A percentile compares a stretch with the other conserved stretches of the same genome.
Conservation (phyloP, 78 protist genomes). For the Tieghemostelium lacteum region DNA sequence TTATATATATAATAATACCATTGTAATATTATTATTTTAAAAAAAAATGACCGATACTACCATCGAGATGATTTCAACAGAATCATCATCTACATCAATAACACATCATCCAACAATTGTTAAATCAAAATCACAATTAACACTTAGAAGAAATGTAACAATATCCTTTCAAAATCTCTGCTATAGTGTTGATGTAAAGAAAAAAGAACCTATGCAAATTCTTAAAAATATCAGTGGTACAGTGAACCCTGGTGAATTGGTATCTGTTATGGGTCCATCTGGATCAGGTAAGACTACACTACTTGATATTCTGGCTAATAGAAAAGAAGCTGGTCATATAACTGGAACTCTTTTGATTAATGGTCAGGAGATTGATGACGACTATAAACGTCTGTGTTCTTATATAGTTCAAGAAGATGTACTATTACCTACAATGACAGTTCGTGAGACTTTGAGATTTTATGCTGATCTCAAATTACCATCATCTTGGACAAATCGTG, state of each 20-base stretch:
- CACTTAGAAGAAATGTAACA: neutral
- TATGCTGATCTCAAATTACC: conserved; percentile 62
- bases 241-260: conserved; percentile 61
- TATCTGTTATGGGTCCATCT: conserved; percentile 73
- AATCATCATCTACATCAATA: too few species aligned
- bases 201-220: conserved; percentile 40
- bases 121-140: neutral
- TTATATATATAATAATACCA: too few species aligned
- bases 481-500: neutral
- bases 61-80: neutral
- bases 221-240: conserved; percentile 54
- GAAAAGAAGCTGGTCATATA: conserved; percentile 43
- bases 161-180: neutral
- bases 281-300: conserved; percentile 76
- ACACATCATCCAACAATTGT: neutral
- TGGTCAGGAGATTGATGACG: neutral
- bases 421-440: conserved; percentile 40
- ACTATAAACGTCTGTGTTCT: neutral
- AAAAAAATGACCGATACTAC: neutral
- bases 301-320: conserved; percentile 70
- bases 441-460: conserved; percentile 49
- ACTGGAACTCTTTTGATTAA: conserved; percentile 72
- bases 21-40: neutral
- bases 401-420: conserved; percentile 69
- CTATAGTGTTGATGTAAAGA: neutral